Evolutionary conservation across 495 filamentous ascomycete species (phyloP).

Genomic region (Penicillium verhagenii): DNA sequence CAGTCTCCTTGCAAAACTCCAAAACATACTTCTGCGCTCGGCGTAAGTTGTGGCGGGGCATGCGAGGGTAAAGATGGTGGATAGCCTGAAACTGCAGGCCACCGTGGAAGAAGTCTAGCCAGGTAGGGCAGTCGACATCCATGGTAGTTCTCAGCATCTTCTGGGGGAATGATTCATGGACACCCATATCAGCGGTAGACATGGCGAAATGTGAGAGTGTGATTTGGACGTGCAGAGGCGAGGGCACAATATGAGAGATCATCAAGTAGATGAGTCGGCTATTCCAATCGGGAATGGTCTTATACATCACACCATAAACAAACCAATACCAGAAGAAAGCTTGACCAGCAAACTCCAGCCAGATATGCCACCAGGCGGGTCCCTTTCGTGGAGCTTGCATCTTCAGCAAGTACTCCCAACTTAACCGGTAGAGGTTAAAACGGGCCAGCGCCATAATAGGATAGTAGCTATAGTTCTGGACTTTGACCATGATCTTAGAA

Average conservation of each 20-base stretch:
- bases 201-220: constrained; percentile 97
- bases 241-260: constrained; percentile 83
- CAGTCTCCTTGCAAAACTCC: constrained; percentile 87
- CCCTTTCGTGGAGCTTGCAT: constrained; percentile 80
- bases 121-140: constrained; percentile 93
- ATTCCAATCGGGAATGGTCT: constrained; percentile 66
- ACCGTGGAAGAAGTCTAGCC: constrained; percentile 96
- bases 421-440: constrained; percentile 88
- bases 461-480: constrained; percentile 87
- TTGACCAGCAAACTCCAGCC: constrained; percentile 78
- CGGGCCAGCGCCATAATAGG: constrained; percentile 79
- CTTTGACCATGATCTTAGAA: constrained; percentile 66
- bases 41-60: constrained; percentile 91
- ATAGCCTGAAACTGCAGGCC: constrained; percentile 96
- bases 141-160: constrained; percentile 97
- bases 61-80: constrained; percentile 91
- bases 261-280: constrained; percentile 74
- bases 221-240: constrained; percentile 91
- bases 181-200: constrained; percentile 87
- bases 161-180: constrained; percentile 88
- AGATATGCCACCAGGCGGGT: constrained; percentile 84
- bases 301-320: constrained; percentile 81
- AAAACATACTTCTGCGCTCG: constrained; percentile 77
- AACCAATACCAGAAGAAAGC: constrained; percentile 95
- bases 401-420: constrained; percentile 75